Evolutionary conservation across 371 early-diverging fungal species (phyloP).

Genomic region (Zychaea mexicana): DNA sequence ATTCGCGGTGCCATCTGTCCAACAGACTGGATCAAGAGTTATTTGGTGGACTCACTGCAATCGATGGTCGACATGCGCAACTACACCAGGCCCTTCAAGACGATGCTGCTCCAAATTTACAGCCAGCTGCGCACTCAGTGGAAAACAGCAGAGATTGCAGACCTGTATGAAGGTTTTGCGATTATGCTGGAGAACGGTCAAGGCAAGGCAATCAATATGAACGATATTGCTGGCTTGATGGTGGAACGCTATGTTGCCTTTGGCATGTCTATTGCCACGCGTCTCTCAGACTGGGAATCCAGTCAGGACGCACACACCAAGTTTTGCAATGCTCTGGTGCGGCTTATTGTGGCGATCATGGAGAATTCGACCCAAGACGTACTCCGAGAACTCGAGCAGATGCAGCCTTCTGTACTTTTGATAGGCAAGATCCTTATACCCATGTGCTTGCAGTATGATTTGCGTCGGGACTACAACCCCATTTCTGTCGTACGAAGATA

Average conservation of each 20-base stretch:
- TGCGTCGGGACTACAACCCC: slow-evolving; percentile 35
- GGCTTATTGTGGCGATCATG: slow-evolving; percentile 58
- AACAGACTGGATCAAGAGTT: slow-evolving; percentile 62
- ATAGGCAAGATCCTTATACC: slow-evolving; percentile 57
- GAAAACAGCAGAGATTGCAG: slow-evolving; percentile 56
- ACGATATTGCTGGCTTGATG: slow-evolving; percentile 45
- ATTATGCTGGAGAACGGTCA: slow-evolving; percentile 47
- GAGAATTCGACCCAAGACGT: slow-evolving; percentile 57
- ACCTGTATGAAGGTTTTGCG: slow-evolving; percentile 52
- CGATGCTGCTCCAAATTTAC: slow-evolving; percentile 47
- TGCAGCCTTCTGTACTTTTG: slow-evolving; percentile 41
- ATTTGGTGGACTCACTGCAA: slow-evolving; percentile 39
- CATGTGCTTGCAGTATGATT: slow-evolving; percentile 52
- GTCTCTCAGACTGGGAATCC: slow-evolving; percentile 44
- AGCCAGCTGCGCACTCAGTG: slow-evolving; percentile 48
- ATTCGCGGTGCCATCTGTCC: slow-evolving; percentile 41
- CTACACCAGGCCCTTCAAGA: slow-evolving; percentile 42
- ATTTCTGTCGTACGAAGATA: slow-evolving; percentile 23
- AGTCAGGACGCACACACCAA: slow-evolving; percentile 27
- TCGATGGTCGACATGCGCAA: slow-evolving; percentile 41
- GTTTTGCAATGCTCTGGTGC: slow-evolving; percentile 55
- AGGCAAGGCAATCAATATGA: slow-evolving; percentile 39
- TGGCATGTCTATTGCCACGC: slow-evolving; percentile 43
- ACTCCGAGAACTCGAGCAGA: slow-evolving; percentile 48
- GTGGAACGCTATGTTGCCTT: slow-evolving; percentile 52